Percentiles rank a stretch among this genome's conserved stretches.
Evolutionary conservation across 495 filamentous ascomycete species (phyloP).

Genomic region (Aspergillus affinis): DNA sequence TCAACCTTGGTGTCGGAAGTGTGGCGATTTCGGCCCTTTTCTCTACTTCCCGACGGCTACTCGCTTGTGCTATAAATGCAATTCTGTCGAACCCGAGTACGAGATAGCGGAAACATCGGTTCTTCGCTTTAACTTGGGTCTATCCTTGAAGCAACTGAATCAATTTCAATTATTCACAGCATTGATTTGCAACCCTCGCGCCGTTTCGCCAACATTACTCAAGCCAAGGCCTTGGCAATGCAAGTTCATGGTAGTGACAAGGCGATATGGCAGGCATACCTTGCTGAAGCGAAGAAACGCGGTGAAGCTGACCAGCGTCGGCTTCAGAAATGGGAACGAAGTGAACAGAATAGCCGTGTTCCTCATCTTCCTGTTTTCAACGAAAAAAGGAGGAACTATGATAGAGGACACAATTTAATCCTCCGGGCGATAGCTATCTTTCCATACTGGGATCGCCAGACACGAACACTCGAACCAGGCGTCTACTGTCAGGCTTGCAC

Average conservation of each 20-base stretch:
- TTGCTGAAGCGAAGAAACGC: neutral
- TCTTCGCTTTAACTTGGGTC: slow-evolving; percentile 6
- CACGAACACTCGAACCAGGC: slow-evolving; percentile 11
- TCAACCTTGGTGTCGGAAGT: slow-evolving; percentile 17
- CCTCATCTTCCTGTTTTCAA: too few relatives aligned
- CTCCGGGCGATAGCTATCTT: slow-evolving; percentile 9
- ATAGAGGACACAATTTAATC: too few relatives aligned
- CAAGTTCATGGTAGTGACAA: slow-evolving; percentile 6
- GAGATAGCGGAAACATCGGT: neutral
- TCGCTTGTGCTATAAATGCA: slow-evolving; percentile 17
- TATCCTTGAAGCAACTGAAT: slow-evolving; percentile 5
- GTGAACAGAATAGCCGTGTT: too few relatives aligned
- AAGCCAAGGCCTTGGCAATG: slow-evolving; percentile 11
- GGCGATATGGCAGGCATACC: neutral
- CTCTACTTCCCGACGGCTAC: slow-evolving; percentile 17
- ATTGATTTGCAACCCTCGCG: neutral
- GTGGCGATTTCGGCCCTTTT: slow-evolving; percentile 13
- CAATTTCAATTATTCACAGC: slow-evolving; percentile 10
- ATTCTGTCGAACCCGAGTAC: slow-evolving; percentile 7
- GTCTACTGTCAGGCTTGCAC: slow-evolving; percentile 18
- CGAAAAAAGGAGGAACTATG: too few relatives aligned
- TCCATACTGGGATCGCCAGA: slow-evolving; percentile 17
- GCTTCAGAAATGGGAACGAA: neutral
- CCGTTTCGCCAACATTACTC: slow-evolving; percentile 2
- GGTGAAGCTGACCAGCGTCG: neutral